Conservation (phyloP, 495 filamentous ascomycete genomes). For the Hypoxylon subgilvum region DNA sequence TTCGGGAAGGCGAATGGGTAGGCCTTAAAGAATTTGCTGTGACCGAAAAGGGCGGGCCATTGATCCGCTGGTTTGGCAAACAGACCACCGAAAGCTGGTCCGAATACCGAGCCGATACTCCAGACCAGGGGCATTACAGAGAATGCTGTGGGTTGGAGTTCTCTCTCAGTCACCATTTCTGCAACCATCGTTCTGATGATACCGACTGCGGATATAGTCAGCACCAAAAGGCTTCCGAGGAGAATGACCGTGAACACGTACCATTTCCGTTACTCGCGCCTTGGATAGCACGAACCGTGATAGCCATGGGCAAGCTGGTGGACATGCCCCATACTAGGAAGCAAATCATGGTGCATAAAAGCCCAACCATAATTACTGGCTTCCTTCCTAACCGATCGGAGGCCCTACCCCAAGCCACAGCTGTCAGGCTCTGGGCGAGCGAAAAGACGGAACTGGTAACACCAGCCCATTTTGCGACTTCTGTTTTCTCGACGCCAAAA, state of each 20-base stretch:
- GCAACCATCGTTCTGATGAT: constrained; percentile 75
- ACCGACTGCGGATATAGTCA: constrained; percentile 53
- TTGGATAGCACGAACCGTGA: constrained; percentile 69
- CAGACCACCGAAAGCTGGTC: constrained; percentile 84
- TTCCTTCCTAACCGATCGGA: constrained; percentile 79
- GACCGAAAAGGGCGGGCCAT: constrained; percentile 68
- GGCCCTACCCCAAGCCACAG: constrained; percentile 77
- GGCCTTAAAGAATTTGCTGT: constrained; percentile 67
- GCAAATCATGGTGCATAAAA: constrained; percentile 73
- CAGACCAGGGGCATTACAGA: constrained; percentile 84
- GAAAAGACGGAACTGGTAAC: constrained; percentile 76
- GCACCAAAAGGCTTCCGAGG: background rate
- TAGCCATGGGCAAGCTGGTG: constrained; percentile 71
- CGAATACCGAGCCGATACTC: constrained; percentile 84
- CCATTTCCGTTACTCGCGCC: constrained; percentile 72
- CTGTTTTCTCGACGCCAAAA: constrained; percentile 72
- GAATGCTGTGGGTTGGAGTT: constrained; percentile 81
- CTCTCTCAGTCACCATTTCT: constrained; percentile 79
- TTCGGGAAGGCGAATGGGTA: constrained; percentile 88
- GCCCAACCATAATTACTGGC: constrained; percentile 71
- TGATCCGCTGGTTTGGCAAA: constrained; percentile 80
- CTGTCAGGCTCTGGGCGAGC: constrained; percentile 72
- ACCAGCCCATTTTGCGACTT: constrained; percentile 79
- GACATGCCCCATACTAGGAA: constrained; percentile 81
- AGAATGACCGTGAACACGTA: constrained; percentile 31